Percentiles rank a stretch among this genome's conserved stretches.
Evolutionary conservation across 345 rosid genomes (phyloP).

Genomic region (Eucalyptus microcorys): DNA sequence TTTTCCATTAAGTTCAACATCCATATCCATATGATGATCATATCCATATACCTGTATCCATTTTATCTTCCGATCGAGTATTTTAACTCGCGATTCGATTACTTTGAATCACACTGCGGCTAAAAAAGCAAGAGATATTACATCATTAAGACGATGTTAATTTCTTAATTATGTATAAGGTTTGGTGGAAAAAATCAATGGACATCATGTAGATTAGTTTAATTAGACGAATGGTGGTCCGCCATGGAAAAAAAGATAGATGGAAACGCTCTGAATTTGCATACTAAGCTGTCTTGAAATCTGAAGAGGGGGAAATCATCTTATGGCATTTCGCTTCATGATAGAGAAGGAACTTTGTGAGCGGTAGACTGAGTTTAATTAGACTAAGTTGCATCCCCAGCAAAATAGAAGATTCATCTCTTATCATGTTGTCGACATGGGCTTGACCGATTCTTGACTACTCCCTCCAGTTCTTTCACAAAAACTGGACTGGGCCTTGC

Average conservation of each 20-base stretch:
- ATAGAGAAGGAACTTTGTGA: background rate
- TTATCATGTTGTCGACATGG: background rate
- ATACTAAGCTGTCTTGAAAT: background rate
- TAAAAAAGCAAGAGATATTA: background rate
- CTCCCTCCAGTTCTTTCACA: background rate
- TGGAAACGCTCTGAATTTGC: background rate
- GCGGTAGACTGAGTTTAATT: background rate
- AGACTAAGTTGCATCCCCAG: background rate
- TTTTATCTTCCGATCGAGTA: background rate
- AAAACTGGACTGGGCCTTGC: background rate
- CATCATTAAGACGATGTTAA: background rate
- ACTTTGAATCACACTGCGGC: background rate
- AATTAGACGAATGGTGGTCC: background rate
- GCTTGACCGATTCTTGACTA: background rate
- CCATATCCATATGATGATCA: background rate
- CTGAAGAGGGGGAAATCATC: background rate
- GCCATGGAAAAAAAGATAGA: accelerated
- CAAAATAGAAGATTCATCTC: background rate
- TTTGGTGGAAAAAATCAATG: background rate
- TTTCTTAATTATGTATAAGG: background rate
- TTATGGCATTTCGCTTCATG: background rate
- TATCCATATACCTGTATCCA: background rate
- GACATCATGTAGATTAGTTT: background rate
- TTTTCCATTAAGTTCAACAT: background rate
- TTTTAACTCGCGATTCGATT: accelerated